Conservation (phyloP, 768 basidiomycete species). For the Xerocomus potaroensis region DNA sequence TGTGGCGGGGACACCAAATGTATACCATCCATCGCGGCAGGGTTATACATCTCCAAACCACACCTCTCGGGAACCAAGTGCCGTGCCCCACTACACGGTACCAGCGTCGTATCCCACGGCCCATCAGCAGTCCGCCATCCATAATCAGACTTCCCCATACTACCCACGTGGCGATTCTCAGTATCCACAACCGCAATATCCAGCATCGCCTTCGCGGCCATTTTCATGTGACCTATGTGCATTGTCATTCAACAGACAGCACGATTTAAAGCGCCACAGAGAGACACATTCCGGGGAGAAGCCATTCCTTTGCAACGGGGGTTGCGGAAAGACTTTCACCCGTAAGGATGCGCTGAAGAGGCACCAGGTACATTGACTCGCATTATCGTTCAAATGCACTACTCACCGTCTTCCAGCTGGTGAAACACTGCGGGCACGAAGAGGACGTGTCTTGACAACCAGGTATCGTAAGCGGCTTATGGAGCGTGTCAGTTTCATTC, state of each 20-base stretch:
- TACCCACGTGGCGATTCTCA: constrained; percentile 29
- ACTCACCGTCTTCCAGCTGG: constrained; percentile 45
- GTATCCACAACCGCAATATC: constrained; percentile 40
- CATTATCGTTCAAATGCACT: constrained; percentile 4
- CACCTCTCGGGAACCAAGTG: constrained; percentile 31
- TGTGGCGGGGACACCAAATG: constrained; percentile 4
- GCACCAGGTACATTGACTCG: constrained; percentile 57
- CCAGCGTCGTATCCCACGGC: constrained; percentile 27
- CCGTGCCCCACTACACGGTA: constrained; percentile 31
- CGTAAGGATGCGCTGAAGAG: constrained; percentile 84
- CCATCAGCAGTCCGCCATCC: constrained; percentile 16
- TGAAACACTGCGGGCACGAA: constrained; percentile 73
- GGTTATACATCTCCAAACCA: constrained; percentile 24
- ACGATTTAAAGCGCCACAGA: constrained; percentile 79
- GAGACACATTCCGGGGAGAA: constrained; percentile 86
- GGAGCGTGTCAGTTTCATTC: constrained; percentile 13
- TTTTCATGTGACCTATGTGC: constrained; percentile 72
- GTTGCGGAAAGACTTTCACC: constrained; percentile 84
- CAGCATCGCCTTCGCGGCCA: constrained; percentile 56
- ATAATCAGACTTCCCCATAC: constrained; percentile 31
- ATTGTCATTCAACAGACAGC: constrained; percentile 80
- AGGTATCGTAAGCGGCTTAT: constrained; percentile 15
- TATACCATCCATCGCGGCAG: constrained; percentile 26
- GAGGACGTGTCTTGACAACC: constrained; percentile 39
- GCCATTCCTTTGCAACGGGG: constrained; percentile 77